Evolutionary conservation across 2,329 filamentous ascomycete species (phyloP).

Genomic region (Fusarium sp.): DNA sequence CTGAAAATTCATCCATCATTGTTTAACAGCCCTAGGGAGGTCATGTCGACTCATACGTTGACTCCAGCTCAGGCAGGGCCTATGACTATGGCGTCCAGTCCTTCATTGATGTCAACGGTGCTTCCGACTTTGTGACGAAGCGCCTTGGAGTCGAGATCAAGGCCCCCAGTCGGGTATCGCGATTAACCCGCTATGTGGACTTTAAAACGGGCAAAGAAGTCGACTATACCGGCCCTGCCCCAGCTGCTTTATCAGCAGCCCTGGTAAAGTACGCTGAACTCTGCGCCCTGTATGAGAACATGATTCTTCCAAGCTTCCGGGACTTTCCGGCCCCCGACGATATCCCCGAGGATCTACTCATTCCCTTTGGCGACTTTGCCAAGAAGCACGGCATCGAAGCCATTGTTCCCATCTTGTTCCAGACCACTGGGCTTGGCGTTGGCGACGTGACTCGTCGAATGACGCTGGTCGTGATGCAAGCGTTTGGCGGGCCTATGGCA

Average conservation of each 20-base stretch:
- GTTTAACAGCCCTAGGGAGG: slow-evolving; percentile 53
- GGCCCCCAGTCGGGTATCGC: slow-evolving; percentile 35
- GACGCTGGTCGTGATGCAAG: slow-evolving; percentile 61
- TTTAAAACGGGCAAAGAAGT: slow-evolving; percentile 51
- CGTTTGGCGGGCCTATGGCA: slow-evolving; percentile 51
- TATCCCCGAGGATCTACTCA: slow-evolving; percentile 50
- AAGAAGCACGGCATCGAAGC: slow-evolving; percentile 59
- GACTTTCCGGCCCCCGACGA: slow-evolving; percentile 55
- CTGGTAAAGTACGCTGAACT: slow-evolving; percentile 46
- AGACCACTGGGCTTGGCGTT: slow-evolving; percentile 56
- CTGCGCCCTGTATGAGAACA: slow-evolving; percentile 46
- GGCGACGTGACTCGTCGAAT: slow-evolving; percentile 57
- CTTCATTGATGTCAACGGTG: slow-evolving; percentile 53
- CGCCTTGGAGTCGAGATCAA: slow-evolving; percentile 54
- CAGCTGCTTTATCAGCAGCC: slow-evolving; percentile 37
- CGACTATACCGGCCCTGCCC: slow-evolving; percentile 39
- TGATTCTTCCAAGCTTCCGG: slow-evolving; percentile 50
- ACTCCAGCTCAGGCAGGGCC: slow-evolving; percentile 50
- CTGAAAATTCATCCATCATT: not conserved
- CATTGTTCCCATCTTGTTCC: slow-evolving; percentile 55
- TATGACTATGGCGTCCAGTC: slow-evolving; percentile 54
- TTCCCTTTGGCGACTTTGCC: slow-evolving; percentile 61
- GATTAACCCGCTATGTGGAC: slow-evolving; percentile 51
- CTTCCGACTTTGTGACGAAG: slow-evolving; percentile 55
- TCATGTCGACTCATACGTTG: slow-evolving; percentile 61